Evolutionary conservation across 2,329 filamentous ascomycete species (phyloP).

Genomic region (Lasiodiplodia theobromae): DNA sequence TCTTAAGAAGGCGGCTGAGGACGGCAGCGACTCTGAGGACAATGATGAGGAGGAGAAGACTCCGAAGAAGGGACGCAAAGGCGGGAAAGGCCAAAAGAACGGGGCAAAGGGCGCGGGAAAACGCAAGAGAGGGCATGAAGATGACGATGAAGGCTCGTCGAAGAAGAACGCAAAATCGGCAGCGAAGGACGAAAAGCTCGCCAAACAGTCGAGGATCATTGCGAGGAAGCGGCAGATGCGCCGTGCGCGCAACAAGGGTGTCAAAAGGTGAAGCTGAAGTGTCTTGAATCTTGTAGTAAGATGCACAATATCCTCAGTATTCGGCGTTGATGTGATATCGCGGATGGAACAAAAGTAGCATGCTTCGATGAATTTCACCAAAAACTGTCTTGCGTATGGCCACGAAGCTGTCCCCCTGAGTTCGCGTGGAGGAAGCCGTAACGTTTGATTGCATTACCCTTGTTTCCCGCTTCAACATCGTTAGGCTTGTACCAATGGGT

Average conservation of each 20-base stretch:
- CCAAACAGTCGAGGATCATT: conserved; percentile 78
- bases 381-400: neutral
- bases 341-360: neutral
- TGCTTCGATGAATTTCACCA: neutral
- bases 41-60: conserved; percentile 44
- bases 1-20: conserved; percentile 50
- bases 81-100: conserved; percentile 10
- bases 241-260: conserved; percentile 58
- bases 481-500: neutral
- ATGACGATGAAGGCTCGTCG: conserved; percentile 37
- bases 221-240: conserved; percentile 82
- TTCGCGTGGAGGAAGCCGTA: neutral
- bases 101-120: conserved; percentile 1
- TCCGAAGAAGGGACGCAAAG: conserved; percentile 23
- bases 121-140: conserved; percentile 27
- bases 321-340: neutral
- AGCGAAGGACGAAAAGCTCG: conserved; percentile 59
- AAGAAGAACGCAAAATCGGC: conserved; percentile 48
- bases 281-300: neutral
- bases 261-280: neutral
- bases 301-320: neutral
- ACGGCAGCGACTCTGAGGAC: conserved; percentile 46
- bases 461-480: neutral
- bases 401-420: neutral
- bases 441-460: neutral